Base-by-base conservation (phyloP, 805 yeast genomes). In the Nakazawaea peltata region DNA sequence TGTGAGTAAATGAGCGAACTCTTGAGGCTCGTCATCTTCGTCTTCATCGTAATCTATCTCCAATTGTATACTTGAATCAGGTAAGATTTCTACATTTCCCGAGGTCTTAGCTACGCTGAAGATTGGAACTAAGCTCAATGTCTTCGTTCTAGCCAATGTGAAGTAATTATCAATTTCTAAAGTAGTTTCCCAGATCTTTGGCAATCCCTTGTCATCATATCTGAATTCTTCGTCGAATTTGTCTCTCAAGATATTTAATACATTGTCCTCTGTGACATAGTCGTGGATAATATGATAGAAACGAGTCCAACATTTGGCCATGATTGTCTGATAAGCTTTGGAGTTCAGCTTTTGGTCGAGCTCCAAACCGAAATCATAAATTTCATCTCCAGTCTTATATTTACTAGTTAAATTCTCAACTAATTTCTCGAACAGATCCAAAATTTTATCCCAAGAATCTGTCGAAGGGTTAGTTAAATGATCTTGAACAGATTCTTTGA, bases 171-270 rank as follows among this genome's bases (percentile, higher is more conserved):
- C 94, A 39, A 92, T 71, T 46, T 88, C 94, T 28, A 65, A 66
- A 21, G 79, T 71, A 36, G 75, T 77, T 44, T 73, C 76, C 83
- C 94, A 90, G 22, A 88, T 64, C 26, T 76, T 69, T 11, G 98
- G 98, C 19, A 85, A 57, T 3, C 88, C 94, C 41, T 78, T 70
- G 24, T 71, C 77, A 53, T 87, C 96, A 53, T 82, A 92, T 46
- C 90, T 69, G 62, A 92, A 90, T 28, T 58, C 63, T 39, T 77
- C 84, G 47, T 90, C 97, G 59, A 92, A 90, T 40, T 74, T 63
- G 41, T 84, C 94, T 50, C 84, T 77, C 50, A 90, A 57, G 18
- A 85, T 67, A 35, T 67, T 62, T 2, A 80, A 63, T 6, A 83
- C 71, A 15, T 70, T 74, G 35, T 83, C 95, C 40, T 74, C 81